Conservation (phyloP, 2,329 filamentous ascomycete genomes). For the Huntiella abstrusa region DNA sequence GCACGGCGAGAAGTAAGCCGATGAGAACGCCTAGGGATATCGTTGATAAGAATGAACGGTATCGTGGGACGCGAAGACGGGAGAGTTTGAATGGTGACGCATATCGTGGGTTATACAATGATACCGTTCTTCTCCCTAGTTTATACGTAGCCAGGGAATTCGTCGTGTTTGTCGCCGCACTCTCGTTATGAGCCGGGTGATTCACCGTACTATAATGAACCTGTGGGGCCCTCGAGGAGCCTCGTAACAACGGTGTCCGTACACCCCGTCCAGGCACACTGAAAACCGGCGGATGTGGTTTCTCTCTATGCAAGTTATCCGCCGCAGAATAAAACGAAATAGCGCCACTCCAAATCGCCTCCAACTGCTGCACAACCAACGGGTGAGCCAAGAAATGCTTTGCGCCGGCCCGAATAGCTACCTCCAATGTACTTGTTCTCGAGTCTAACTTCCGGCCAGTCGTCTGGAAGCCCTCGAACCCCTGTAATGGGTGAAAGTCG, state of each 20-base stretch:
- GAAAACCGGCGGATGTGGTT: conserved; percentile 17
- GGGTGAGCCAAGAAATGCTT: conserved; percentile 88
- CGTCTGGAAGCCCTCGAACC: conserved; percentile 35
- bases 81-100: conserved; percentile 86
- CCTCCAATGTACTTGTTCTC: conserved; percentile 75
- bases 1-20: conserved; percentile 66
- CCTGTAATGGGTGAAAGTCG: conserved; percentile 85
- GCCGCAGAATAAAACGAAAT: conserved; percentile 86
- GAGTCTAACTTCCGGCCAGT: conserved; percentile 27
- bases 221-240: background rate
- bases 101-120: conserved; percentile 75
- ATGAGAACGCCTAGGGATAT: conserved; percentile 72
- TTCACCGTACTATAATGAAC: conserved; percentile 3
- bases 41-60: conserved; percentile 78
- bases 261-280: conserved; percentile 4
- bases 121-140: conserved; percentile 48
- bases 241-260: conserved; percentile 7
- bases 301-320: conserved; percentile 57
- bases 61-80: conserved; percentile 73
- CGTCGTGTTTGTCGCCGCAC: conserved; percentile 8
- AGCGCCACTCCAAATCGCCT: conserved; percentile 90
- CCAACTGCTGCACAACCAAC: conserved; percentile 81
- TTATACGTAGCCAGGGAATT: conserved; percentile 15
- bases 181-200: conserved; percentile 1
- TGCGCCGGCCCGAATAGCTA: conserved; percentile 80